These are phyloP conservation scores for Claviceps sp. DNA, from an alignment of 2,329 filamentous ascomycete species.

Conservation along the genomic window DNA sequence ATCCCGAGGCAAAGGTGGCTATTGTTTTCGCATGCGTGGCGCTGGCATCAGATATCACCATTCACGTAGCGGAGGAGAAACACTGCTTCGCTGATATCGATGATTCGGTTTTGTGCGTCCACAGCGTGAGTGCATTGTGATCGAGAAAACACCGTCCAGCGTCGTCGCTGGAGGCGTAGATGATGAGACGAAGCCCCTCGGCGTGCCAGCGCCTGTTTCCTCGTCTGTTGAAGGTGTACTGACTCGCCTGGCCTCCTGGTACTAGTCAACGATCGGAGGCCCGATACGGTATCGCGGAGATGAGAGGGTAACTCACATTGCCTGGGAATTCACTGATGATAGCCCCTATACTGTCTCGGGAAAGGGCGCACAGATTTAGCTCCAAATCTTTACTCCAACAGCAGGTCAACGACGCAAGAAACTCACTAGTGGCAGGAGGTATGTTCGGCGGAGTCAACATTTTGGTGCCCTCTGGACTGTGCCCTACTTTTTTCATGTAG, in stretches of 20 bases:
- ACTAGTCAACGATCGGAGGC: neutral
- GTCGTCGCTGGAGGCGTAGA: slow-evolving; percentile 17
- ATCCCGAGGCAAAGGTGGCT: neutral
- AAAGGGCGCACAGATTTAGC: neutral
- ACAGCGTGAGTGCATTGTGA: slow-evolving; percentile 2
- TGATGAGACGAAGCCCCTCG: slow-evolving; percentile 30
- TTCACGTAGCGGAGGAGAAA: slow-evolving; percentile 15
- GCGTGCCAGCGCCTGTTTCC: slow-evolving; percentile 21
- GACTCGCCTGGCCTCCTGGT: slow-evolving; percentile 35
- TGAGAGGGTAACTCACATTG: slow-evolving; percentile 15
- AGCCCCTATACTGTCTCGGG: slow-evolving; percentile 5
- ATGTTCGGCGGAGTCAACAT: neutral
- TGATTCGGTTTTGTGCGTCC: slow-evolving; percentile 8
- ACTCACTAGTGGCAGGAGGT: slow-evolving; percentile 1
- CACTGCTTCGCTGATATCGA: slow-evolving; percentile 11
- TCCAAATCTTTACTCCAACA: neutral
- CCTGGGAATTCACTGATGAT: slow-evolving; percentile 19
- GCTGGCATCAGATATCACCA: slow-evolving; percentile 23
- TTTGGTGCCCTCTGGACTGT: neutral
- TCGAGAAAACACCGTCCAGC: neutral
- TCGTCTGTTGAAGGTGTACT: slow-evolving; percentile 32
- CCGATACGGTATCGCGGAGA: neutral
- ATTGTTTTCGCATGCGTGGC: slow-evolving; percentile 10
- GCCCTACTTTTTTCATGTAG: slow-evolving; percentile 22
- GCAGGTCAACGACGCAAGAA: neutral